Percentiles rank a stretch among this genome's conserved stretches.
Conservation (phyloP, 2,329 filamentous ascomycete genomes). For the Capronia coronata region DNA sequence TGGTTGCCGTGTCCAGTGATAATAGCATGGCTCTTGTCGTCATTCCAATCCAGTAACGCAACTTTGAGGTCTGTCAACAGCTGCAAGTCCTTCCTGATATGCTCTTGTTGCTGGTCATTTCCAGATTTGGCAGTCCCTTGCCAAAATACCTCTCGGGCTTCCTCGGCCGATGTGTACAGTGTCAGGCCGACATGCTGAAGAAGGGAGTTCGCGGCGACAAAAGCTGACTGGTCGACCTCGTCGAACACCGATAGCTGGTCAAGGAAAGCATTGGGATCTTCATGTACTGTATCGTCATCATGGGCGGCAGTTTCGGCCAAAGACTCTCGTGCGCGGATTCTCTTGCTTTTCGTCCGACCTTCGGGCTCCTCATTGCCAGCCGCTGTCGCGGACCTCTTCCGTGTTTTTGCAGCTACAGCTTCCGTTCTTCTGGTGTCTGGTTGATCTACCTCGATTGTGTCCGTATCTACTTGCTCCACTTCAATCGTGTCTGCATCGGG, state of each 20-base stretch:
- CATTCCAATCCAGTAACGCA: constrained; percentile 40
- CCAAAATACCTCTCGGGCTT: constrained; percentile 32
- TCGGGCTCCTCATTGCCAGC: constrained; percentile 54
- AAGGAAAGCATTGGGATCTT: constrained; percentile 49
- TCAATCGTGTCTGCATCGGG: constrained; percentile 7
- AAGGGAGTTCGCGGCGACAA: constrained; percentile 48
- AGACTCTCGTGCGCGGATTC: constrained; percentile 55
- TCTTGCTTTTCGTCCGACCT: constrained; percentile 53
- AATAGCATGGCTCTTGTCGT: constrained; percentile 40
- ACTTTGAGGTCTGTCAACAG: constrained; percentile 43
- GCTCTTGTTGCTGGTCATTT: background rate
- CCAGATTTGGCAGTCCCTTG: background rate
- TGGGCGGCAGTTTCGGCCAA: constrained; percentile 43
- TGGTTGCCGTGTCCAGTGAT: constrained; percentile 46
- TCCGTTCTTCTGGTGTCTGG: constrained; percentile 14
- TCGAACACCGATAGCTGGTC: constrained; percentile 49
- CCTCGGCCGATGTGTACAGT: constrained; percentile 27
- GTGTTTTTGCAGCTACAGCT: constrained; percentile 24
- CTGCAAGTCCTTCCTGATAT: constrained; percentile 26
- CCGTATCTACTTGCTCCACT: background rate
- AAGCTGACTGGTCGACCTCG: constrained; percentile 53
- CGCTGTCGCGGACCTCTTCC: constrained; percentile 57
- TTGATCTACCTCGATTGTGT: background rate
- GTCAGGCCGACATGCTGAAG: constrained; percentile 48
- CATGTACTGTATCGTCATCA: constrained; percentile 45